Percentiles rank a stretch among this genome's conserved stretches.
Conservation (phyloP, 192 early-diverging fungal species). For the Gaertneriomyces sp. region DNA sequence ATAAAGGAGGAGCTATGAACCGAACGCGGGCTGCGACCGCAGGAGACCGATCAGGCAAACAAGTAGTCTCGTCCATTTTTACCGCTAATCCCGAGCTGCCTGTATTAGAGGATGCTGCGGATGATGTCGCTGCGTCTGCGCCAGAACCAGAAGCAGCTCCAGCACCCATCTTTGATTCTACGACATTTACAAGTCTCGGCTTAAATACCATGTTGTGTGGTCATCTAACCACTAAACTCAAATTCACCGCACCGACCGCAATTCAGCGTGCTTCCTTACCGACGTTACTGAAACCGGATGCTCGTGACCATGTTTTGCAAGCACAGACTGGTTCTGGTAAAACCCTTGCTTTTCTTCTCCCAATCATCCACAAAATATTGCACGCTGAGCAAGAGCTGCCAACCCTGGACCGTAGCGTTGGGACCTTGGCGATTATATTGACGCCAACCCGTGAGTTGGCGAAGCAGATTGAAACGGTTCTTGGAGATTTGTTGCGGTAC, state of each 20-base stretch:
- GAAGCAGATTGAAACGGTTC: conserved; percentile 82
- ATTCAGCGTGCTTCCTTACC: conserved; percentile 90
- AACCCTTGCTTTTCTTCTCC: conserved; percentile 89
- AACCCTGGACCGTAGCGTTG: conserved; percentile 57
- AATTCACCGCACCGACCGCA: conserved; percentile 74
- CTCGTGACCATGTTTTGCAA: conserved; percentile 84
- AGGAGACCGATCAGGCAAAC: conserved; percentile 33
- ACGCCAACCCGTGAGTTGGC: conserved; percentile 98
- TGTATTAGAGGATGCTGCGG: conserved; percentile 1
- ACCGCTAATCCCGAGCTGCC: conserved; percentile 28
- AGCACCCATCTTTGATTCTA: conserved; percentile 20
- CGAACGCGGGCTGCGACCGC: background rate
- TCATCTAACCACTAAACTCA: conserved; percentile 70
- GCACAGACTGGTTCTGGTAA: conserved; percentile 98
- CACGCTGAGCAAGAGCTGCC: conserved; percentile 47
- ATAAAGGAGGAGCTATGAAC: background rate
- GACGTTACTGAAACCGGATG: conserved; percentile 31
- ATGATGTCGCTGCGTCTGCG: background rate
- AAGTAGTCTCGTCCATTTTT: conserved; percentile 81
- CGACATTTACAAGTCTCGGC: conserved; percentile 71
- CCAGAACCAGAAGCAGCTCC: conserved; percentile 21
- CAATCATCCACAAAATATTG: conserved; percentile 86
- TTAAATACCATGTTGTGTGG: conserved; percentile 65
- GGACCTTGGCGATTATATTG: conserved; percentile 88
- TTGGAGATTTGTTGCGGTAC: conserved; percentile 75